Percentiles rank a stretch among this genome's conserved stretches.
These are phyloP conservation scores for Takashimella koratensis DNA, from an alignment of 1,284 basidiomycete species.

Conservation along the genomic window DNA sequence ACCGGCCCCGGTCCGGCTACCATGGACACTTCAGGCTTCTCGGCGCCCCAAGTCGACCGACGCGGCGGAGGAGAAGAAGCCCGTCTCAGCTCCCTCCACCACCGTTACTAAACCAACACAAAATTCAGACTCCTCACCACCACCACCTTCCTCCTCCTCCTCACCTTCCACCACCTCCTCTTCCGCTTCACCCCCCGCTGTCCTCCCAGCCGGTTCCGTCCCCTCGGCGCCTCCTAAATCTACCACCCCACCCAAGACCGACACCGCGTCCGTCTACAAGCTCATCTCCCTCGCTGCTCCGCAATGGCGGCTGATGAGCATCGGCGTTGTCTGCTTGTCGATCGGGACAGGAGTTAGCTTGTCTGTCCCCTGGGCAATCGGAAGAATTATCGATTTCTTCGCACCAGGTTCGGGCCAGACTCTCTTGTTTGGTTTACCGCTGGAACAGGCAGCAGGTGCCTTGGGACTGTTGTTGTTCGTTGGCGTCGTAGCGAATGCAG, in stretches of 20 bases:
- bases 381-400: constrained; percentile 47
- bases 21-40: too few species aligned
- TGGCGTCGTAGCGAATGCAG: constrained; percentile 43
- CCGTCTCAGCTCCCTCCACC: neutral
- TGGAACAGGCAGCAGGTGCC: constrained; percentile 39
- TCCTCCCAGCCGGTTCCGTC: neutral
- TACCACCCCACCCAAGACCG: constrained; percentile 22
- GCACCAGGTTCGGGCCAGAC: constrained; percentile 42
- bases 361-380: constrained; percentile 43
- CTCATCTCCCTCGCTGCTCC: constrained; percentile 42
- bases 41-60: too few species aligned
- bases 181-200: neutral
- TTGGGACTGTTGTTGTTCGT: constrained; percentile 33
- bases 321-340: constrained; percentile 35
- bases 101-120: neutral
- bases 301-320: constrained; percentile 39
- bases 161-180: constrained; percentile 1
- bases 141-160: constrained; percentile 6
- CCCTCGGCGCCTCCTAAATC: neutral
- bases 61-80: too few species aligned
- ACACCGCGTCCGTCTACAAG: constrained; percentile 40
- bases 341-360: constrained; percentile 43
- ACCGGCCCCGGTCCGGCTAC: too few species aligned
- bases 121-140: neutral
- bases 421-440: constrained; percentile 39